A percentile compares a stretch with the other conserved stretches of the same genome.
These are phyloP conservation scores for Rhazya stricta DNA, from an alignment of 257 asterid genomes.

Conservation along the genomic window DNA sequence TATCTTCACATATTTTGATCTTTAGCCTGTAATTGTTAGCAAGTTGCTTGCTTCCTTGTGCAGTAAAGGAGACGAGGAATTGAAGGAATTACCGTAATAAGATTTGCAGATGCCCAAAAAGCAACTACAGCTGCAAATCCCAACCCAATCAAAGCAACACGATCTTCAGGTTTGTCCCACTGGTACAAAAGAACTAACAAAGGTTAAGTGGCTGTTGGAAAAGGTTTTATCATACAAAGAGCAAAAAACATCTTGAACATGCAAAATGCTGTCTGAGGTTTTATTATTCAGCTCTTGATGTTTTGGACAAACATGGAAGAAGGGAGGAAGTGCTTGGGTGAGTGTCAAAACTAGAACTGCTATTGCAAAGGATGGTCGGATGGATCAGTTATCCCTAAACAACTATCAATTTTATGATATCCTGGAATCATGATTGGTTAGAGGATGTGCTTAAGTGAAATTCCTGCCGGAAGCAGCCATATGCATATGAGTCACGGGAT, in stretches of 20 bases:
- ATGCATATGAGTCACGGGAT: neutral
- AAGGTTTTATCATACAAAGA: slow-evolving; percentile 1
- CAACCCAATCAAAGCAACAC: slow-evolving; percentile 71
- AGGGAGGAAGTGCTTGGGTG: neutral
- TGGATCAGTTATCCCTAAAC: neutral
- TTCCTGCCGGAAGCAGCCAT: neutral
- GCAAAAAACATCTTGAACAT: neutral
- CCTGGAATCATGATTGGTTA: neutral
- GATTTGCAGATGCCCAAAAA: slow-evolving; percentile 71
- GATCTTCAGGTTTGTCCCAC: slow-evolving; percentile 95
- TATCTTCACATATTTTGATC: neutral
- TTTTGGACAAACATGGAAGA: neutral
- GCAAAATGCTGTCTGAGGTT: neutral
- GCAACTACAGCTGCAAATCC: slow-evolving; percentile 81
- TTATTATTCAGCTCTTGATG: neutral
- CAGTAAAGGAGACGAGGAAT: slow-evolving; percentile 3
- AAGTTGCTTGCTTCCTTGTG: neutral
- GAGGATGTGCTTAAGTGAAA: neutral
- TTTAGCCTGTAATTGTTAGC: neutral
- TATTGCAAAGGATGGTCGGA: neutral
- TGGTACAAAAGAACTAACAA: slow-evolving; percentile 25
- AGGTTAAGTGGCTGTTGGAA: neutral
- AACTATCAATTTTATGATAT: neutral
- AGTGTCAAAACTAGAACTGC: neutral
- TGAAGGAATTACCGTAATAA: slow-evolving; percentile 47